A percentile compares a stretch with the other conserved stretches of the same genome.
These are phyloP conservation scores for Biscogniauxia marginata DNA, from an alignment of 2,329 filamentous ascomycete genomes.

Conservation along the genomic window DNA sequence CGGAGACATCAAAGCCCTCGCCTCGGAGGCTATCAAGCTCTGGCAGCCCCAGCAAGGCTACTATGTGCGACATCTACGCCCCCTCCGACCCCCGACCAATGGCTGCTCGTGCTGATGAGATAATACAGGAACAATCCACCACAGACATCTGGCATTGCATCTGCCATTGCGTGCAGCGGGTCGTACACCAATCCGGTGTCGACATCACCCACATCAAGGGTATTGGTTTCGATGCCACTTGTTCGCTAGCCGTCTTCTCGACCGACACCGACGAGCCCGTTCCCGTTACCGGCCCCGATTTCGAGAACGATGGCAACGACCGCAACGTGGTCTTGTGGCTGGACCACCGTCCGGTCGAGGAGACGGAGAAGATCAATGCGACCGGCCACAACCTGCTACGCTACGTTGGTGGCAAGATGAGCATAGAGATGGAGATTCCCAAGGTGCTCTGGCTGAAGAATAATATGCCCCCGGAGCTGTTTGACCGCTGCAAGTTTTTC, in stretches of 20 bases:
- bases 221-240: slow-evolving; percentile 98
- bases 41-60: slow-evolving; percentile 76
- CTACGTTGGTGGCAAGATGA: slow-evolving; percentile 98
- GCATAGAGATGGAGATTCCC: slow-evolving; percentile 98
- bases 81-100: slow-evolving; percentile 4
- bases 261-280: slow-evolving; percentile 88
- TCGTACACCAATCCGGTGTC: slow-evolving; percentile 78
- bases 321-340: slow-evolving; percentile 97
- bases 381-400: slow-evolving; percentile 90
- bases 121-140: slow-evolving; percentile 83
- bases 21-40: slow-evolving; percentile 73
- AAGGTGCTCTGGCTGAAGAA: slow-evolving; percentile 99
- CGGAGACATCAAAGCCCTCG: slow-evolving; percentile 80
- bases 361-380: slow-evolving; percentile 90
- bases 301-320: slow-evolving; percentile 76
- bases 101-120: neutral
- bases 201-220: slow-evolving; percentile 75
- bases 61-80: slow-evolving; percentile 54
- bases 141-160: slow-evolving; percentile 96
- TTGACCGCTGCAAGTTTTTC: slow-evolving; percentile 94
- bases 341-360: slow-evolving; percentile 86
- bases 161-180: slow-evolving; percentile 80
- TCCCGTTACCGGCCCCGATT: slow-evolving; percentile 84
- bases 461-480: slow-evolving; percentile 90
- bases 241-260: slow-evolving; percentile 88